These are phyloP conservation scores for Trichothecium sympodiale DNA, from an alignment of 2,329 filamentous ascomycete genomes.

Conservation along the genomic window DNA sequence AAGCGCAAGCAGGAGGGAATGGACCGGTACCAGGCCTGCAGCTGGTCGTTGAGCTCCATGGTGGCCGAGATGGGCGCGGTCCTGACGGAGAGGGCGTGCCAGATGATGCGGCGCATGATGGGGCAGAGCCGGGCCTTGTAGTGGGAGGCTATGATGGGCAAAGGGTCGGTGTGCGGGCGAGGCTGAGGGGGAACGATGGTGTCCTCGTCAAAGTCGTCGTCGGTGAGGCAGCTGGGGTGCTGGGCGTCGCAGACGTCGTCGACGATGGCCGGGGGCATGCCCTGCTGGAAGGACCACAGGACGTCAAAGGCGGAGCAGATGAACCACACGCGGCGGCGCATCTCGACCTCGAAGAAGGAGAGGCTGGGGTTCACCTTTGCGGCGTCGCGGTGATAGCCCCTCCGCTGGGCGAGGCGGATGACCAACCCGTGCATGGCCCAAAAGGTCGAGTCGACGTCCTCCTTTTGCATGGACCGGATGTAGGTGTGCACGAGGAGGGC, in stretches of 20 bases:
- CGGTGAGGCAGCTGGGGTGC: slow-evolving; percentile 33
- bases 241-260: slow-evolving; percentile 34
- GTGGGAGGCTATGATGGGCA: slow-evolving; percentile 29
- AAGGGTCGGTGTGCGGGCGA: slow-evolving; percentile 29
- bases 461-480: slow-evolving; percentile 27
- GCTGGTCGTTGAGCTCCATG: slow-evolving; percentile 25
- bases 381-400: slow-evolving; percentile 41
- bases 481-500: slow-evolving; percentile 34
- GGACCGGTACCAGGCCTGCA: slow-evolving; percentile 22
- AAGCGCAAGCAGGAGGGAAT: slow-evolving; percentile 29
- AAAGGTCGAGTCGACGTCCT: slow-evolving; percentile 31
- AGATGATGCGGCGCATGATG: slow-evolving; percentile 31
- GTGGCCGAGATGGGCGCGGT: slow-evolving; percentile 14
- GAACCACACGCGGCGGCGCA: slow-evolving; percentile 38
- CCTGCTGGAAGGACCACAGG: slow-evolving; percentile 39
- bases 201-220: slow-evolving; percentile 40
- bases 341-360: slow-evolving; percentile 38
- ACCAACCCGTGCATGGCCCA: slow-evolving; percentile 37
- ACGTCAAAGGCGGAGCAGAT: slow-evolving; percentile 35
- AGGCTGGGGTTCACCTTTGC: slow-evolving; percentile 26
- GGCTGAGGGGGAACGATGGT: slow-evolving; percentile 28
- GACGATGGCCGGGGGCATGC: slow-evolving; percentile 37
- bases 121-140: slow-evolving; percentile 31
- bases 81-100: slow-evolving; percentile 24
- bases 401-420: slow-evolving; percentile 36